Base-by-base conservation (phyloP, 345 rosid species). In the Dimocarpus longan region DNA sequence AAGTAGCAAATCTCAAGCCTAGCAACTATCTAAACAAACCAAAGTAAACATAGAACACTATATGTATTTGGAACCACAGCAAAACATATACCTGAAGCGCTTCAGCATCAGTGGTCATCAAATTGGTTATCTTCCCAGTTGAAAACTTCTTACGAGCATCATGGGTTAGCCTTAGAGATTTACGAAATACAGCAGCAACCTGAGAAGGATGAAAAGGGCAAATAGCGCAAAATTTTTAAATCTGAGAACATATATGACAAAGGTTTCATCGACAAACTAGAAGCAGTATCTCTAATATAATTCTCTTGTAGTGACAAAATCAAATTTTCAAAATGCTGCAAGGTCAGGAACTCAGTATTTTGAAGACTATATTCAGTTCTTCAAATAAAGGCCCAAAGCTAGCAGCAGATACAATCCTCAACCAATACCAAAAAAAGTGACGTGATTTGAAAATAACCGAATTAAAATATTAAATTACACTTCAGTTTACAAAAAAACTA, bases 31-130 rank as follows among this genome's bases (percentile, higher is more conserved):
- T 50, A 74, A 57, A 21, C 12, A 26, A 60, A 16, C 64, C 18
- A 64, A 74, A 22, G 50, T 73, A 21, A 11, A 22, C 10, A 10
- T 9, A 78, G 56, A 75, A 68, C 70, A 69, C 62, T 65, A 63
- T 11, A 75, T 32, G 67, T 18, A 70, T 46, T 42, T 65, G 75
- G 60, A 42, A 50, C 15, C 21, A 77, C 59, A 60, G 56, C 32
- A 56, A 71, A 70, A 70, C 37, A 72, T 82, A 80, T 86, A 84
- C 99, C 97, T 96, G 99, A 74, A 96, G 98, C 73, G 97, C 84
- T 84, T 94, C 98, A 77, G 98, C 90, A 89, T 94, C 99, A 66
- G 97, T 93, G 37, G 99, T 94, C 99, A 96, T 96, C 90, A 96
- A 86, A 86, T 96, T 96, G 81, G 99, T 96, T 81, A 94, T 93